A percentile compares a stretch with the other conserved stretches of the same genome.
phyloP scores from a whole-genome alignment of 345 rosid species.

The Eucalyptus albens region DNA sequence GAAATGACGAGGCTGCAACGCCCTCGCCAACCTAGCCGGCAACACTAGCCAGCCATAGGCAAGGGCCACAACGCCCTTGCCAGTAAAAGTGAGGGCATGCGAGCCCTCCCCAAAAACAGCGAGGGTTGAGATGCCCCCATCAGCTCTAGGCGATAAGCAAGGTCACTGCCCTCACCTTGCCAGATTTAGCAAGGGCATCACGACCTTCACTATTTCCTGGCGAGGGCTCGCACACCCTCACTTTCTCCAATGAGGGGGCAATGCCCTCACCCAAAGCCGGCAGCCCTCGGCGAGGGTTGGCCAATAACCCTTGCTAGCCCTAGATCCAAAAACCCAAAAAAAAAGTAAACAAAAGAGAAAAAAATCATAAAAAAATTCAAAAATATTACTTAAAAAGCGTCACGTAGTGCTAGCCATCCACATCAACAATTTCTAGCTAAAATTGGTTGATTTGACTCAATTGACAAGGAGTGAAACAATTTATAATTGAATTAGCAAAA shows the following conservation, averaged over 20 bases:
- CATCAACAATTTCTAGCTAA: no score
- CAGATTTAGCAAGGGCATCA: rapidly evolving
- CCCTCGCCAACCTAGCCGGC: rapidly evolving
- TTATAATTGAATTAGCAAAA: no score
- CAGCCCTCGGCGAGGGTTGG: rapidly evolving
- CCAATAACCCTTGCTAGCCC: rapidly evolving
- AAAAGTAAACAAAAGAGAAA: rapidly evolving
- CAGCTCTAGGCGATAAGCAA: no score
- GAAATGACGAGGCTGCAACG: rapidly evolving
- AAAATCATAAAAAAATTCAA: no score
- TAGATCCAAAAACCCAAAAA: no score
- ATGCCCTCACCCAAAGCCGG: no score
- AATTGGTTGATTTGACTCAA: no score
- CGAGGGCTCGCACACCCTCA: rapidly evolving
- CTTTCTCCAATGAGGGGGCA: rapidly evolving
- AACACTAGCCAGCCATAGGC: no score
- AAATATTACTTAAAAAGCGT: no score
- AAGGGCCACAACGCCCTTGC: rapidly evolving
- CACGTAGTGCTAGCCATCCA: rapidly evolving
- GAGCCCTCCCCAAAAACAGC: rapidly evolving
- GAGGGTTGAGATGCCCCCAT: no score
- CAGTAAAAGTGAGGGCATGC: rapidly evolving
- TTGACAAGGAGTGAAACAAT: no score
- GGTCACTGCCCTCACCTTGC: rapidly evolving
- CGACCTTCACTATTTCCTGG: no score